Evolutionary conservation across 2,329 filamentous ascomycete genomes (phyloP).

Genomic region (Aspergillus sp.): DNA sequence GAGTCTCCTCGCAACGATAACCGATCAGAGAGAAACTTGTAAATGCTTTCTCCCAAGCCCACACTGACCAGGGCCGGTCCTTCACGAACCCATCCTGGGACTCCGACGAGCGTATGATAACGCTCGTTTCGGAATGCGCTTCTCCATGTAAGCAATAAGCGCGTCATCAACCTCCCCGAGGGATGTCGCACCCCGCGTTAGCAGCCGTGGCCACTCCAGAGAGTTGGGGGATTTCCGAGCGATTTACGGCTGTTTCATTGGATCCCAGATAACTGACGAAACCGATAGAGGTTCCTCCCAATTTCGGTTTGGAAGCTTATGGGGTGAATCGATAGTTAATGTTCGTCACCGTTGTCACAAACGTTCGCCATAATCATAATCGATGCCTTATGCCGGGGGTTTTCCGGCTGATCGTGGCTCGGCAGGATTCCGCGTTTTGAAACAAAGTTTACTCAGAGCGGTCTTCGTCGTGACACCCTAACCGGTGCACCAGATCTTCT

Average conservation of each 20-base stretch:
- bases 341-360: neutral
- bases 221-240: conserved; percentile 2
- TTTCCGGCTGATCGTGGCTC: conserved; percentile 1
- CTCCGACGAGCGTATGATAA: neutral
- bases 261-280: neutral
- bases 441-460: too few species aligned
- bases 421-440: neutral
- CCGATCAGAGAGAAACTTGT: neutral
- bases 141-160: neutral
- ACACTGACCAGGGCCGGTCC: too few species aligned
- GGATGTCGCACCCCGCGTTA: neutral
- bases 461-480: too few species aligned
- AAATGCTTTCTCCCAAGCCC: too few species aligned
- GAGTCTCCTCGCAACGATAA: neutral
- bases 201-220: neutral
- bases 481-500: neutral
- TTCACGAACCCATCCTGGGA: neutral
- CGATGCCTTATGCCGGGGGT: neutral
- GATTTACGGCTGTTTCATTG: neutral
- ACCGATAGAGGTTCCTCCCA: neutral
- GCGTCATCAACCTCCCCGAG: neutral
- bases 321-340: neutral
- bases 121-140: neutral
- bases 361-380: neutral
- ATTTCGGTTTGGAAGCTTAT: neutral